These are phyloP conservation scores for Carex arenaria DNA, from an alignment of 202 grass and related monocot species.

Conservation along the genomic window DNA sequence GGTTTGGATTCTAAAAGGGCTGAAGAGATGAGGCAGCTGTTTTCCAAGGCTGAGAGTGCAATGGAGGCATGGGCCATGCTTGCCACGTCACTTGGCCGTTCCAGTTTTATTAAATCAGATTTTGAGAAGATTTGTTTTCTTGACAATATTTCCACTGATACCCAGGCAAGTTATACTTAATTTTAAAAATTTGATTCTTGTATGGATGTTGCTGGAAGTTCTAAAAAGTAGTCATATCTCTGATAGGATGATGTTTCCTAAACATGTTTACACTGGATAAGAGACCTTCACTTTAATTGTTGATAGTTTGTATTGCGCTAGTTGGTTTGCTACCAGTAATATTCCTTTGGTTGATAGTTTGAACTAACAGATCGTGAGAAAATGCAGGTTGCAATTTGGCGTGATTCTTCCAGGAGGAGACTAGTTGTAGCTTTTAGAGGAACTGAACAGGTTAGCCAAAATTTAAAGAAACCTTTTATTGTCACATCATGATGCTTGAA, in stretches of 20 bases:
- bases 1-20: conserved; percentile 38
- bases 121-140: conserved; percentile 98
- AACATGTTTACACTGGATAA: not conserved
- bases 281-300: not conserved
- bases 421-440: conserved; percentile 81
- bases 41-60: conserved; percentile 87
- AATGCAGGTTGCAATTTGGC: conserved; percentile 81
- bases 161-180: conserved; percentile 46
- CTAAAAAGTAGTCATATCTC: not conserved
- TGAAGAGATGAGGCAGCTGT: conserved; percentile 60
- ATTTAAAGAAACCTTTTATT: conserved; percentile 20
- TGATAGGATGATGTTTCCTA: not conserved
- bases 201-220: not conserved
- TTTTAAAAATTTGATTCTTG: conserved; percentile 11
- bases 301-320: not conserved
- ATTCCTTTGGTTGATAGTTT: not conserved
- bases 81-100: conserved; percentile 74
- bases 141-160: conserved; percentile 75
- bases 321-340: not conserved
- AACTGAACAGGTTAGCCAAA: conserved; percentile 86
- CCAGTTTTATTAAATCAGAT: conserved; percentile 94
- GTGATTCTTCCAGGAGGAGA: conserved; percentile 73
- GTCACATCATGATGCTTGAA: conserved; percentile 12
- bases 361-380: not conserved
- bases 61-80: conserved; percentile 99